A percentile compares a stretch with the other conserved stretches of the same genome.
phyloP scores from a whole-genome alignment of 345 rosid genomes.

The Eucalyptus regnans region DNA sequence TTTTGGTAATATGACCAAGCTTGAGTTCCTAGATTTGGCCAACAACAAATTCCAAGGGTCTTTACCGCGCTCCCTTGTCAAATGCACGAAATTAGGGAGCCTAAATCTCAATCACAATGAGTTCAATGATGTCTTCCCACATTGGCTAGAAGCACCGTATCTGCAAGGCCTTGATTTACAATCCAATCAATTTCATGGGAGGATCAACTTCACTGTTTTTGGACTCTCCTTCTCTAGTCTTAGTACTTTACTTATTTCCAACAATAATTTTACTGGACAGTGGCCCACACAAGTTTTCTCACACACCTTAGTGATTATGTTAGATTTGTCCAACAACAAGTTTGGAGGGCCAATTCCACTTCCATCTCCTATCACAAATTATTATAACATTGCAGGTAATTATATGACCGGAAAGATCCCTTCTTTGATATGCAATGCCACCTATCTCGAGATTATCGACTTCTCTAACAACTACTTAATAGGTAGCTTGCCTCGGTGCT shows the following conservation, averaged over 20 bases:
- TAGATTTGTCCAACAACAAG: neutral
- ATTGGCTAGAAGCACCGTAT: neutral
- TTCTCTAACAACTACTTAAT: accelerated
- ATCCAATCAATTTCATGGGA: neutral
- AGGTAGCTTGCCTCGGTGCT: neutral
- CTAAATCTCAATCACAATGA: neutral
- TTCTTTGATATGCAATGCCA: neutral
- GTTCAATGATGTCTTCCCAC: neutral
- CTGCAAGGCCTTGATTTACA: accelerated
- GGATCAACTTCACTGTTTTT: neutral
- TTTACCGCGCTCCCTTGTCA: neutral
- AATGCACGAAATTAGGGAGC: neutral
- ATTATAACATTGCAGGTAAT: neutral
- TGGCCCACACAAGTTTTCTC: too few relatives aligned
- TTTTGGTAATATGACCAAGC: neutral
- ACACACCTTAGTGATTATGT: accelerated
- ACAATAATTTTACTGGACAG: accelerated
- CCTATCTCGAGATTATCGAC: accelerated
- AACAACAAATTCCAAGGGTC: neutral
- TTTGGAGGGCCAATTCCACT: neutral
- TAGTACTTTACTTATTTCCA: accelerated
- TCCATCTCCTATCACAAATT: neutral
- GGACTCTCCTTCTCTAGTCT: neutral
- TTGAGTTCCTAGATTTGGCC: accelerated
- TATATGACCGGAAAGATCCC: constrained; percentile 3